Evolutionary conservation across 148 eudicot genomes (phyloP).

Genomic region (Chenopodium album): DNA sequence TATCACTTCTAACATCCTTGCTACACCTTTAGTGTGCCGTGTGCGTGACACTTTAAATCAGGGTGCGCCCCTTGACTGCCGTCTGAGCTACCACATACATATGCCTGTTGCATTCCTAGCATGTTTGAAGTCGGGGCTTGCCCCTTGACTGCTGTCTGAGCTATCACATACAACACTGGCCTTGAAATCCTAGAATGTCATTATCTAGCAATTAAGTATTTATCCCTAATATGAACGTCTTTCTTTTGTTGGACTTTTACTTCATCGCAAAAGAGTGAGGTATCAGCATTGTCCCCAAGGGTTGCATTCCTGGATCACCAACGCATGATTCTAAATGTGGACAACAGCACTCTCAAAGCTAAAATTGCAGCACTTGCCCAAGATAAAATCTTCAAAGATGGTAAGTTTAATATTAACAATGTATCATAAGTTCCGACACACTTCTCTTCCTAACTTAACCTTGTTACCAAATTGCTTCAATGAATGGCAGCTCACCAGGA

Average conservation of each 20-base stretch:
- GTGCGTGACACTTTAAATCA: too few species aligned
- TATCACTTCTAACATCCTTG: too few species aligned
- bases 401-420: slow-evolving; percentile 31
- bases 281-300: slow-evolving; percentile 76
- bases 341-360: slow-evolving; percentile 78
- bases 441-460: neutral
- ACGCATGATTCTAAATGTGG: slow-evolving; percentile 67
- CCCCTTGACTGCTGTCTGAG: neutral
- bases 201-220: too few species aligned
- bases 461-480: neutral
- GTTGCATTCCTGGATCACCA: slow-evolving; percentile 92
- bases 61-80: too few species aligned
- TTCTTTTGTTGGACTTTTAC: neutral
- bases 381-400: slow-evolving; percentile 92
- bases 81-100: too few species aligned
- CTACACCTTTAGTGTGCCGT: too few species aligned
- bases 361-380: slow-evolving; percentile 92
- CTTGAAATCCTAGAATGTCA: neutral
- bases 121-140: too few species aligned
- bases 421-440: neutral
- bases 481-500: slow-evolving; percentile 55
- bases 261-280: slow-evolving; percentile 51
- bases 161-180: neutral
- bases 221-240: neutral
- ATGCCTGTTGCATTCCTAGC: too few species aligned